These are phyloP conservation scores for Pseudocercospora eumusae DNA, from an alignment of 2,329 filamentous ascomycete genomes.

Conservation along the genomic window DNA sequence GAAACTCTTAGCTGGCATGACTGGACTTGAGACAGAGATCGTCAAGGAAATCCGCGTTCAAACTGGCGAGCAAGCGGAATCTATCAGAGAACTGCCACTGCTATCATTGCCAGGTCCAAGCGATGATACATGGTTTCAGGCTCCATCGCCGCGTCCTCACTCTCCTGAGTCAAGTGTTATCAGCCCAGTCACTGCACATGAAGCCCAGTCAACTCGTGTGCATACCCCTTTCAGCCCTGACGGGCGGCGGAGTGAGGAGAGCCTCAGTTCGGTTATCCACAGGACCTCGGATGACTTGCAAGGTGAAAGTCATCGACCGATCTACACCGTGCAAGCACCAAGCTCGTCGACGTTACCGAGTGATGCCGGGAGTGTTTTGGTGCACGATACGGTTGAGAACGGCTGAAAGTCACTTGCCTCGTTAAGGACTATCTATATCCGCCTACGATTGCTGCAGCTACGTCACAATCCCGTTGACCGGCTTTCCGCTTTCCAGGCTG, in stretches of 20 bases:
- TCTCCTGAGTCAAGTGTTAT: constrained; percentile 29
- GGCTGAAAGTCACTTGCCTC: constrained; percentile 8
- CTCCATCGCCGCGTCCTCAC: constrained; percentile 20
- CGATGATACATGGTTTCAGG: constrained; percentile 2
- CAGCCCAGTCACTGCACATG: constrained; percentile 36
- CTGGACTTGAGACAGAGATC: constrained; percentile 58
- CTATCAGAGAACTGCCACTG: constrained; percentile 1
- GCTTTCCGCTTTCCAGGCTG: constrained; percentile 9
- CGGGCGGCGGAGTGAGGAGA: constrained; percentile 30
- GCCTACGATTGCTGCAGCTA: not conserved
- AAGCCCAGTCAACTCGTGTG: constrained; percentile 25
- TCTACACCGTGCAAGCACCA: constrained; percentile 19
- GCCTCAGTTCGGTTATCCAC: constrained; percentile 33
- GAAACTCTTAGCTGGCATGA: constrained; percentile 74
- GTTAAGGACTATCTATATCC: no score
- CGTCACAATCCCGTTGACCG: not conserved
- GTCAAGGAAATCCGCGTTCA: constrained; percentile 48
- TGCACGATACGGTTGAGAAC: constrained; percentile 20
- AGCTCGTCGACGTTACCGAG: constrained; percentile 32
- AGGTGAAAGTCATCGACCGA: not conserved
- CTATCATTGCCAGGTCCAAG: constrained; percentile 12
- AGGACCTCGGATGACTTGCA: constrained; percentile 17
- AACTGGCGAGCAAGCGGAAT: constrained; percentile 18
- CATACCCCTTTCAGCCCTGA: constrained; percentile 31
- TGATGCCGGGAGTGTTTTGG: constrained; percentile 35